Evolutionary conservation across 129 eudicot genomes (phyloP), one percentile per base, ranked within the genome.

Genomic region (Lactuca sativa): DNA sequence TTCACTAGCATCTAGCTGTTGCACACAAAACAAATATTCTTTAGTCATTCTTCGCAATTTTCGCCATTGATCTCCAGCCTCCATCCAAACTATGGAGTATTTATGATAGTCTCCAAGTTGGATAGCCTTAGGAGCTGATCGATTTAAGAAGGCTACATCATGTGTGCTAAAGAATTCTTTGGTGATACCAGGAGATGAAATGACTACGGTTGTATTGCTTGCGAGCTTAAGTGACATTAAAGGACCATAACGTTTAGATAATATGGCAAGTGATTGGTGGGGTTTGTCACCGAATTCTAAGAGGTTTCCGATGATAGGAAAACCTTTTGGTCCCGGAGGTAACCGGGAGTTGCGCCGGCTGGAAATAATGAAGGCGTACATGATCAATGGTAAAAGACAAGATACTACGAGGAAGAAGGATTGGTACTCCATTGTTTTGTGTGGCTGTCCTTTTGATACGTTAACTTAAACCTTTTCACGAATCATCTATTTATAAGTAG

Each of bases 321-420:
- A 48, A 11, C 47, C 78, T 59, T 34, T 64, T n/a, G 93, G 93
- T 40, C 92, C 89, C 1, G 89, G 92, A 0, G 86, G 92, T 11
- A 83, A 81, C 17, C 69, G 72, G 21, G 77, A 33, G 56, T 77
- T 77, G 38, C 53, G 69, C 16, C 64, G 70, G 58, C 72, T 5
- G 33, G 41, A 64, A 60, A 33, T 38, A 31, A 41, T 65, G 32
- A 66, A 4, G 13, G 21, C 41, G 25, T 48, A 63, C 14, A 43
- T 31, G 9, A 18, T 18, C 21, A 56, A 57, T 57, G 74, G 48
- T 37, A 47, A 12, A 17, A 54, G 0, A 34, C 37, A 49, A 41
- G 69, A 68, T 17, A 61, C 41, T 11, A 59, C 3, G 13, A 68
- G 9, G 40, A 56, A 36, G 38, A 76, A 25, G 17, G 38, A 13